Conservation (phyloP, 768 basidiomycete genomes). For the Psilocybe azurescens region DNA sequence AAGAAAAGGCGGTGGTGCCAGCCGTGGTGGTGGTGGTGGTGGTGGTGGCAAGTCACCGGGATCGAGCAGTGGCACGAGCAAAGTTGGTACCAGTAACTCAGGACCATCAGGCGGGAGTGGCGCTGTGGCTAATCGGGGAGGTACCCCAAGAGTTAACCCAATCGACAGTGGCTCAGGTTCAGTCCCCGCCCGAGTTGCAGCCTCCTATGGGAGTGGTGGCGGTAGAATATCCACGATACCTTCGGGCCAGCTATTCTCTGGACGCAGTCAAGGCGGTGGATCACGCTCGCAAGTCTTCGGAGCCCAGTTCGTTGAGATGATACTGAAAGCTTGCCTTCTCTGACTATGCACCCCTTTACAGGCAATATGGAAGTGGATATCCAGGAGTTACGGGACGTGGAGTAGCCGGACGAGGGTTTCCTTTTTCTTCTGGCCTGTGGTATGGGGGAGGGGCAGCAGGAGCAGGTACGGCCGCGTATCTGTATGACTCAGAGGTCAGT, state of each 20-base stretch:
- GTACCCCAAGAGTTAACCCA: too few species aligned
- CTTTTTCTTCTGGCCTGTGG: slow-evolving; percentile 72
- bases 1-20: too few species aligned
- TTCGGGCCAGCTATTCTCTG: slow-evolving; percentile 48
- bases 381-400: slow-evolving; percentile 52
- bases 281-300: slow-evolving; percentile 50
- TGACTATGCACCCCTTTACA: slow-evolving; percentile 26
- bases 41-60: too few species aligned
- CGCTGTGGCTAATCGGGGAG: too few species aligned
- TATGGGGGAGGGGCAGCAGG: slow-evolving; percentile 43
- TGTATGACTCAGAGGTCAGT: slow-evolving; percentile 32
- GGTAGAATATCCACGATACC: slow-evolving; percentile 42
- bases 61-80: too few species aligned
- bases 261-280: slow-evolving; percentile 58
- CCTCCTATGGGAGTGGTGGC: slow-evolving; percentile 35
- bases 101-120: too few species aligned
- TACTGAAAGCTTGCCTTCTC: neutral
- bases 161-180: neutral
- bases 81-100: too few species aligned
- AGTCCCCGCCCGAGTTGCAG: slow-evolving; percentile 20
- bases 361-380: slow-evolving; percentile 68
- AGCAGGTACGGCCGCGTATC: slow-evolving; percentile 26
- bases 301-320: slow-evolving; percentile 38
- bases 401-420: slow-evolving; percentile 56
- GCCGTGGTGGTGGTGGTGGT: too few species aligned